phyloP scores from a whole-genome alignment of 2,329 filamentous ascomycete genomes.

The Magnaporthiopsis rhizophila region DNA sequence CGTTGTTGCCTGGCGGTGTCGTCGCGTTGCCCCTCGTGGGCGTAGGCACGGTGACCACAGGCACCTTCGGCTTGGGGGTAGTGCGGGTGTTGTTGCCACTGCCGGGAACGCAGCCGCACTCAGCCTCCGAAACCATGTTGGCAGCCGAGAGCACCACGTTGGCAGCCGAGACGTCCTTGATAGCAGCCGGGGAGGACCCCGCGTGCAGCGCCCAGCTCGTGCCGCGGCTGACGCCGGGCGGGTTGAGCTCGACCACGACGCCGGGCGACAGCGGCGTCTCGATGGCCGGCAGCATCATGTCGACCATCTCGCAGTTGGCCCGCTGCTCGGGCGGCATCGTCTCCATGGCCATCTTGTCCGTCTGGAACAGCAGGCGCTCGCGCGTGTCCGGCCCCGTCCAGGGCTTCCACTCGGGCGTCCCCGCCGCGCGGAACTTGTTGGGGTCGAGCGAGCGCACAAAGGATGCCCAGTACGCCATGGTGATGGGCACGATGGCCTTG shows the following conservation, averaged over 20 bases:
- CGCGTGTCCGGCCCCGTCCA: conserved; percentile 26
- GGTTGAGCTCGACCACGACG: conserved; percentile 13
- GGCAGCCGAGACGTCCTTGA: no score
- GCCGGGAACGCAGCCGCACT: no score
- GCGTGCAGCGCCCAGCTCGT: conserved; percentile 9
- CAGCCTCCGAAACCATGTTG: no score
- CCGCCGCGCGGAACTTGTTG: conserved; percentile 39
- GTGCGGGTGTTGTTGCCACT: no score
- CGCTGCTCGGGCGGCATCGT: conserved; percentile 25
- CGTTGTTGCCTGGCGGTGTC: neutral
- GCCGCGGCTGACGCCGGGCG: conserved; percentile 11
- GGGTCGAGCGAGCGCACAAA: conserved; percentile 61
- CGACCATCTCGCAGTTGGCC: conserved; percentile 18
- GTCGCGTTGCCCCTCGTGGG: neutral
- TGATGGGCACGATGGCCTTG: conserved; percentile 45
- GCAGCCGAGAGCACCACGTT: no score
- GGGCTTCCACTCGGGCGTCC: conserved; percentile 41
- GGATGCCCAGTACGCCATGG: conserved; percentile 66
- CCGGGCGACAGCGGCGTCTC: conserved; percentile 12
- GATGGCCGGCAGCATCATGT: conserved; percentile 17
- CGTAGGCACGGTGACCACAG: neutral
- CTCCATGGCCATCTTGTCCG: conserved; percentile 33
- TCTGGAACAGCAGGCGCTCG: conserved; percentile 32
- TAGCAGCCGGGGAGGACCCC: no score
- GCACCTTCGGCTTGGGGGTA: no score